These are phyloP conservation scores for Phytophthora capsici DNA, from an alignment of 352 stramenopile genomes.

Conservation along the genomic window DNA sequence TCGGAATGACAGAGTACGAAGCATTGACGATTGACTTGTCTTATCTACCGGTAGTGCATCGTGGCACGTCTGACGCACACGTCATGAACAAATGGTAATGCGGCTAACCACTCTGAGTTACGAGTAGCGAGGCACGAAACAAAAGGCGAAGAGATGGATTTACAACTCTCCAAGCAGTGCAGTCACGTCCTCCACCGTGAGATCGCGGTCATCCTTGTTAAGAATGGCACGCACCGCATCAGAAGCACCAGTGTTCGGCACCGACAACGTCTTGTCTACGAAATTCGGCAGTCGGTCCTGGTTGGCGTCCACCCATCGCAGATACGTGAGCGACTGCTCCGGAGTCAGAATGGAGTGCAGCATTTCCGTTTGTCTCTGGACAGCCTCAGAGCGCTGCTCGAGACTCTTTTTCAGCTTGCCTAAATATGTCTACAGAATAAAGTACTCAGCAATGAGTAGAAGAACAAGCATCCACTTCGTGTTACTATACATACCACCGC, in stretches of 20 bases:
- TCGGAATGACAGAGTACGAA: constrained; percentile 5
- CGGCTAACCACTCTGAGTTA: constrained; percentile 17
- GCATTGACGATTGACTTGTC: constrained; percentile 15
- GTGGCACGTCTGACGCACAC: not conserved
- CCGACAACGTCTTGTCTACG: constrained; percentile 65
- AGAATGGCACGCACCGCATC: constrained; percentile 79
- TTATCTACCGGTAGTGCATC: constrained; percentile 14
- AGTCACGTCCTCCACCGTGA: constrained; percentile 89
- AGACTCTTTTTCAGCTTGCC: constrained; percentile 88
- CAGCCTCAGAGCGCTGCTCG: constrained; percentile 77
- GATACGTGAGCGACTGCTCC: constrained; percentile 84
- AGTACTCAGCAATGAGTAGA: not conserved
- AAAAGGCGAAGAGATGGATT: constrained; percentile 13
- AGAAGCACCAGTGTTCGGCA: constrained; percentile 60
- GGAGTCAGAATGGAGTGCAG: constrained; percentile 88
- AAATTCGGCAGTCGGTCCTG: constrained; percentile 70
- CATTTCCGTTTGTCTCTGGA: constrained; percentile 82
- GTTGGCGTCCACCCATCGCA: constrained; percentile 85
- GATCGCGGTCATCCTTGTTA: constrained; percentile 84
- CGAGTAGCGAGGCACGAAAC: constrained; percentile 13
- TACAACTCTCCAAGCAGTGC: constrained; percentile 75
- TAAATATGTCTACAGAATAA: constrained; percentile 79
- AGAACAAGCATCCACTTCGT: not conserved
- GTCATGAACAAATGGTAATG: constrained; percentile 20
- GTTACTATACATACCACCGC: constrained; percentile 64